Conservation (phyloP, 768 basidiomycete species). For the Pisolithus microcarpus region DNA sequence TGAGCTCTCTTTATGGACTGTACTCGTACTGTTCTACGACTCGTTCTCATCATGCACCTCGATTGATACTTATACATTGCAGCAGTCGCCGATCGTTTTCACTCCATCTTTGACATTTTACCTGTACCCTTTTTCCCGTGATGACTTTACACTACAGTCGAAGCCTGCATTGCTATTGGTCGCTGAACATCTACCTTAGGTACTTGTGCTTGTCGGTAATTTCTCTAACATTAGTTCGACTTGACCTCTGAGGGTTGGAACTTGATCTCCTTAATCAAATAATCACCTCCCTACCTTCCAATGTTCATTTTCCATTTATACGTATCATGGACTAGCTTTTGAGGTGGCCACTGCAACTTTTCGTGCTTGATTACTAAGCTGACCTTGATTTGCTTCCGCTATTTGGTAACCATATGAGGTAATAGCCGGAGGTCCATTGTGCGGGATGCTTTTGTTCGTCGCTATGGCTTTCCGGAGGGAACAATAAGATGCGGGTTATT, state of each 20-base stretch:
- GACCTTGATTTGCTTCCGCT: conserved; percentile 1
- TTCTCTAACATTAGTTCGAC: not conserved
- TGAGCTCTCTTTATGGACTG: conserved; percentile 40
- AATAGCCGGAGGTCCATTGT: conserved; percentile 5
- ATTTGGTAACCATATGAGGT: conserved; percentile 2
- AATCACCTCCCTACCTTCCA: too few species aligned
- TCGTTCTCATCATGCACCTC: not conserved
- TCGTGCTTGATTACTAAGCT: not conserved
- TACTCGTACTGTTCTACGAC: not conserved
- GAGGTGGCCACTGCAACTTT: too few species aligned
- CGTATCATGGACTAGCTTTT: too few species aligned
- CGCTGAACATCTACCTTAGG: conserved; percentile 3
- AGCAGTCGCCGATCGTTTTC: not conserved
- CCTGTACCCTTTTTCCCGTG: too few species aligned
- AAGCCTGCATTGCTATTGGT: too few species aligned
- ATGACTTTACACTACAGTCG: too few species aligned
- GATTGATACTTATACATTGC: not conserved
- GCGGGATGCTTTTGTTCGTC: conserved; percentile 1
- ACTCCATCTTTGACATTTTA: not conserved
- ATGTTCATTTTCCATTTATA: too few species aligned
- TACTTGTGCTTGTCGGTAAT: conserved; percentile 4
- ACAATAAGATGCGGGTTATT: conserved; percentile 23
- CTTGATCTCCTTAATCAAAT: not conserved
- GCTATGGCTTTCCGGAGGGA: conserved; percentile 12
- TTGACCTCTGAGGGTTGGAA: not conserved